Evolutionary conservation across 176 grass and related monocot species (phyloP), one percentile per base, ranked within the genome.

Genomic region (Rhynchospora tenuis): DNA sequence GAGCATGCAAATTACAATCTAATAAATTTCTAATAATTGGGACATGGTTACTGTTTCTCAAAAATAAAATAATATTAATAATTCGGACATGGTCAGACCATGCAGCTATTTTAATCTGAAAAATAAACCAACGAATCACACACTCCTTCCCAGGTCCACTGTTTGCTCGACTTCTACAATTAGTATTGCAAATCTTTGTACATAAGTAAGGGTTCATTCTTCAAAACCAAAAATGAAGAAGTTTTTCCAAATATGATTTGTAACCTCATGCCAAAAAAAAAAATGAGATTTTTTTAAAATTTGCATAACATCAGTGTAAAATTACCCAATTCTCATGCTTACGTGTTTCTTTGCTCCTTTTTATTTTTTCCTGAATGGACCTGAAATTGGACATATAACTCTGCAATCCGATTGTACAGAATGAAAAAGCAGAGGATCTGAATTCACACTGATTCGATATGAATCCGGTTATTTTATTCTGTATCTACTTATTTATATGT

Each of bases 1-100:
- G 61, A 15, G 45, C 80, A 82, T 82, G 80, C 80, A 67, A 67
- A 55, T 45, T 65, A 68, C 23, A 82, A 66, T 16, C 22, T 82
- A 82, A 68, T 82, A 67, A 45, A 45, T 62, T 81, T 45, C 27
- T 81, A 64, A 77, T 56, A 31, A 77, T 81, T 62, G 55, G 58
- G 20, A 81, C 71, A 74, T 6, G 15, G 47, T 23, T 52, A 52
- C 46, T 6, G 26, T 74, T 74, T 74, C 22, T 54, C 16, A 15
- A 74, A 22, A 15, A 51, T 38, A 38, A 38, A 38, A 38, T 38
- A 38, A 38, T 38, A 38, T 38, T 38, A 74, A 82, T 46, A 47
- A 66, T 64, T 51, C 28, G 59, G 13, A 82, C 59, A 82, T 65
- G 80, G 42, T 29, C 61, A 28, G 44, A 82, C 22, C 60, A 52